phyloP scores from a whole-genome alignment of 208 protist species.

The Wallacemonas collosoma region DNA sequence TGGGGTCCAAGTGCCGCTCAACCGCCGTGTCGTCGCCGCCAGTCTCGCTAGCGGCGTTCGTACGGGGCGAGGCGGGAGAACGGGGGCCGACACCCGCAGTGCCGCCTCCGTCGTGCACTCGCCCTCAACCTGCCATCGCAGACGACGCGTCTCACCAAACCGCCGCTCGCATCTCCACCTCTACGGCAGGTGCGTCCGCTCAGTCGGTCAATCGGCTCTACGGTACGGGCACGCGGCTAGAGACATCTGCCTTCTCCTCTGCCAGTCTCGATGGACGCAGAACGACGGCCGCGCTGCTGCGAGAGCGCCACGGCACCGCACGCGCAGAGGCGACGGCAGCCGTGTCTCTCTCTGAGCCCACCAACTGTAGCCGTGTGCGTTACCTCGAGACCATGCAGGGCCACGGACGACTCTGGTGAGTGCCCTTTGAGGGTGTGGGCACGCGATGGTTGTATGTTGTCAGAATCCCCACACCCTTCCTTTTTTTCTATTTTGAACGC shows the following conservation, averaged over 20 bases:
- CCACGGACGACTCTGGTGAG: constrained; percentile 7
- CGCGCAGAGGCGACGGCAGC: not conserved
- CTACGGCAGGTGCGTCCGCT: not conserved
- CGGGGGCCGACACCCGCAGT: not conserved
- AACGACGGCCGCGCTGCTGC: constrained; percentile 9
- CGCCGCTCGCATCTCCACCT: not conserved
- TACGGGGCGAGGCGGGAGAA: not conserved
- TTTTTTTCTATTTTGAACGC: constrained; percentile 15
- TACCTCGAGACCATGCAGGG: constrained; percentile 7
- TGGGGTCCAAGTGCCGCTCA: not conserved
- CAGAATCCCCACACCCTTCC: constrained; percentile 4
- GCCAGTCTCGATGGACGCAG: constrained; percentile 8
- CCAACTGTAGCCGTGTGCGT: not conserved
- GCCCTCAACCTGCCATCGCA: too few species aligned
- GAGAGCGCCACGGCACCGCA: not conserved
- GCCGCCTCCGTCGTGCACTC: too few species aligned
- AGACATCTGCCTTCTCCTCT: constrained; percentile 1
- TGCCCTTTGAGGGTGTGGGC: not conserved
- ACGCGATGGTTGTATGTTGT: too few species aligned
- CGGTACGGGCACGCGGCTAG: constrained; percentile 7
- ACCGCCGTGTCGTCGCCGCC: not conserved
- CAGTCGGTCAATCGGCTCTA: constrained; percentile 8
- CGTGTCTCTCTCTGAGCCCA: not conserved
- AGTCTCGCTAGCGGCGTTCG: constrained; percentile 2
- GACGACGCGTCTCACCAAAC: too few species aligned